A percentile compares a stretch with the other conserved stretches of the same genome.
phyloP scores from a whole-genome alignment of 257 asterid species.

The Gardenia jasminoides region DNA sequence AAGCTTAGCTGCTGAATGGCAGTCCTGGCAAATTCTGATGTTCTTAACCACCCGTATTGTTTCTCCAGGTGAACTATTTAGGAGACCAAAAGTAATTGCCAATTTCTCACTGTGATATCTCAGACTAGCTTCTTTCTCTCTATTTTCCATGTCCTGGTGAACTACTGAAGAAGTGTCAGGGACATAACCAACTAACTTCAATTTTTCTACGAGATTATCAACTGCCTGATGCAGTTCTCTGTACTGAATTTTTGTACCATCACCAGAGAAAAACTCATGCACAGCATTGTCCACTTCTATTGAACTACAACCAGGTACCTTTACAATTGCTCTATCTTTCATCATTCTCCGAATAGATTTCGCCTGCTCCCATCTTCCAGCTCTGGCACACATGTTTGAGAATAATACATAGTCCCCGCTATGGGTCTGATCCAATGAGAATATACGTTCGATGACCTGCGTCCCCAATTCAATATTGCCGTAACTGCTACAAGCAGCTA shows the following conservation, averaged over 20 bases:
- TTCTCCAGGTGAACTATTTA: slow-evolving; percentile 34
- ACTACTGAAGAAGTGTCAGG: slow-evolving; percentile 33
- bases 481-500: slow-evolving; percentile 39
- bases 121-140: slow-evolving; percentile 34
- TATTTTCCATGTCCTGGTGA: slow-evolving; percentile 27
- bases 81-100: slow-evolving; percentile 40
- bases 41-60: slow-evolving; percentile 35
- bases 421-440: slow-evolving; percentile 31
- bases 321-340: slow-evolving; percentile 29
- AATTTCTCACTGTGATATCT: slow-evolving; percentile 46
- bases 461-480: slow-evolving; percentile 35
- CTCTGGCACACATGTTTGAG: slow-evolving; percentile 38
- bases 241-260: slow-evolving; percentile 29
- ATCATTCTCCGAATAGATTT: slow-evolving; percentile 21
- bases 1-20: slow-evolving; percentile 40
- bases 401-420: slow-evolving; percentile 40
- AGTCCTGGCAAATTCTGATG: slow-evolving; percentile 39
- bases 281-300: slow-evolving; percentile 30
- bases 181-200: slow-evolving; percentile 35
- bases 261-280: slow-evolving; percentile 45
- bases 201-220: slow-evolving; percentile 26
- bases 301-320: slow-evolving; percentile 40
- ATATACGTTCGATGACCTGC: slow-evolving; percentile 25
- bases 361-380: slow-evolving; percentile 36
- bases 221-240: slow-evolving; percentile 35